phyloP scores from a whole-genome alignment of 768 basidiomycete species.

The Tulasnella calospora region DNA sequence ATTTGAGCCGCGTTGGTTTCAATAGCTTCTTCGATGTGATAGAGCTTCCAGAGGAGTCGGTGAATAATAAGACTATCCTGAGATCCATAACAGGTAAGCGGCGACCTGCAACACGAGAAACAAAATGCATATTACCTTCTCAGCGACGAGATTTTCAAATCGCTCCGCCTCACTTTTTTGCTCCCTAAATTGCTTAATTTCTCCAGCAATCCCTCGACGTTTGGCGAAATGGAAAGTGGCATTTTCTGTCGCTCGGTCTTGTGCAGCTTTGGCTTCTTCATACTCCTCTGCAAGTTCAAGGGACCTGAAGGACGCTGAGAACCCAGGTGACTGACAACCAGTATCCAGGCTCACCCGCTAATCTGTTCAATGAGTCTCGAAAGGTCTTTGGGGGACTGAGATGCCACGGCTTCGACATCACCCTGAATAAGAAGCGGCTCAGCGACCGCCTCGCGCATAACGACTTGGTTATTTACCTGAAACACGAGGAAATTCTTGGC shows the following conservation, averaged over 20 bases:
- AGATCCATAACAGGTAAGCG: neutral
- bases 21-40: slow-evolving; percentile 81
- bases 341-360: slow-evolving; percentile 50
- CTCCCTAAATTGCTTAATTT: slow-evolving; percentile 96
- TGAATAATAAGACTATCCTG: slow-evolving; percentile 79
- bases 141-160: slow-evolving; percentile 71
- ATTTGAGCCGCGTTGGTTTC: slow-evolving; percentile 66
- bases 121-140: slow-evolving; percentile 46
- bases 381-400: slow-evolving; percentile 86
- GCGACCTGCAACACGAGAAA: neutral
- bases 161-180: slow-evolving; percentile 90
- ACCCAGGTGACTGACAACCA: neutral
- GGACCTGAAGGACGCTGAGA: slow-evolving; percentile 42
- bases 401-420: slow-evolving; percentile 96
- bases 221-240: slow-evolving; percentile 94
- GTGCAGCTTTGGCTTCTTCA: slow-evolving; percentile 78
- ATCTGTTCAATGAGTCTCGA: slow-evolving; percentile 92
- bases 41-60: slow-evolving; percentile 82
- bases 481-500: slow-evolving; percentile 99
- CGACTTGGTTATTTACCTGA: slow-evolving; percentile 43
- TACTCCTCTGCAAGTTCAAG: slow-evolving; percentile 85
- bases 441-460: neutral
- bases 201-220: slow-evolving; percentile 85
- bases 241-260: slow-evolving; percentile 87
- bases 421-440: slow-evolving; percentile 41